These are phyloP conservation scores for Bathelium albidoporum DNA, from an alignment of 495 filamentous ascomycete genomes.

Conservation along the genomic window DNA sequence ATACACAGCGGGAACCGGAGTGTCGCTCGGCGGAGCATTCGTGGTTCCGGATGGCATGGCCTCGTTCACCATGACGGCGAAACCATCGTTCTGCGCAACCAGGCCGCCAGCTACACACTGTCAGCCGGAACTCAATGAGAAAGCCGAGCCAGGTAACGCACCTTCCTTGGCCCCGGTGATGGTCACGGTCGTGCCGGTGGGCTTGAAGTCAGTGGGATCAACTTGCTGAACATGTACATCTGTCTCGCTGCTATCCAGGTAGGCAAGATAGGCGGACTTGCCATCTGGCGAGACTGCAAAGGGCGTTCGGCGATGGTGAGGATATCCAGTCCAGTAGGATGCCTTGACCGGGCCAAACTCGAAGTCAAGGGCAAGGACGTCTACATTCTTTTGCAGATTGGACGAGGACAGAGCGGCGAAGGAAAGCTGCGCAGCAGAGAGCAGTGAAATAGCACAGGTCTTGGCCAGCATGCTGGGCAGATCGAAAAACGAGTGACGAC, in stretches of 20 bases:
- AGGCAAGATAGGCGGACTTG: constrained; percentile 43
- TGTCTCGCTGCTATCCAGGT: constrained; percentile 38
- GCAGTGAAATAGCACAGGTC: background rate
- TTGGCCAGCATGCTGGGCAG: constrained; percentile 2
- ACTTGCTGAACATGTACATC: constrained; percentile 42
- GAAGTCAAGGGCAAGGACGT: constrained; percentile 34
- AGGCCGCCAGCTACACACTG: constrained; percentile 43
- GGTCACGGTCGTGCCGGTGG: constrained; percentile 36
- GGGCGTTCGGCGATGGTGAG: constrained; percentile 44
- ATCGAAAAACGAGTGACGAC: background rate
- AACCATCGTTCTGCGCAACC: constrained; percentile 46
- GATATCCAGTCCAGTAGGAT: constrained; percentile 44
- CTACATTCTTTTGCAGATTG: constrained; percentile 32
- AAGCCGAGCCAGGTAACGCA: background rate
- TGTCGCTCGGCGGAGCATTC: constrained; percentile 35
- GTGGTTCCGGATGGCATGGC: constrained; percentile 37
- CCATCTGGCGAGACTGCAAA: constrained; percentile 44
- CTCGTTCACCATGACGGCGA: constrained; percentile 44
- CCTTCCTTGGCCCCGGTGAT: constrained; percentile 22
- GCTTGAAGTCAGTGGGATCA: constrained; percentile 35
- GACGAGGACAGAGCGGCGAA: constrained; percentile 9
- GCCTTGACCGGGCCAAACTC: constrained; percentile 41
- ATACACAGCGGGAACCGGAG: constrained; percentile 40
- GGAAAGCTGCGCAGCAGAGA: background rate
- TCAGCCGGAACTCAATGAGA: background rate